phyloP scores from a whole-genome alignment of 2,329 filamentous ascomycete genomes.

The Colletotrichum incanum region DNA sequence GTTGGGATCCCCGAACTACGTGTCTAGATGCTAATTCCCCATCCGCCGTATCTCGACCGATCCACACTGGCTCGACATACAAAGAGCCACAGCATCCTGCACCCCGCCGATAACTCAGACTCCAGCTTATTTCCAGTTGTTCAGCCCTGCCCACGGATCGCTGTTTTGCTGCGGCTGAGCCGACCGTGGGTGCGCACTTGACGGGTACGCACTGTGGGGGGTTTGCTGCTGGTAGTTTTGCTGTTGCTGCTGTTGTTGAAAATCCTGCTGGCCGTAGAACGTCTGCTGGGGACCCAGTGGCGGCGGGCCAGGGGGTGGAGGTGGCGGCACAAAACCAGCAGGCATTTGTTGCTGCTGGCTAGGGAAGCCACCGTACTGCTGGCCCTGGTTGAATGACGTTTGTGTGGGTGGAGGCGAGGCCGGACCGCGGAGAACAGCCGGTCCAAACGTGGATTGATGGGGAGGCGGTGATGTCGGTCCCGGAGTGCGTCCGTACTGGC shows the following conservation, averaged over 20 bases:
- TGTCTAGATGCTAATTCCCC: slow-evolving; percentile 1
- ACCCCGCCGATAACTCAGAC: no score
- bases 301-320: slow-evolving; percentile 75
- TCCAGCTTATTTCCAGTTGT: slow-evolving; percentile 63
- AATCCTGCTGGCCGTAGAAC: slow-evolving; percentile 61
- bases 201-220: slow-evolving; percentile 50
- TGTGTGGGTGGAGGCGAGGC: slow-evolving; percentile 74
- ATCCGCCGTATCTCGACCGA: neutral
- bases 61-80: neutral
- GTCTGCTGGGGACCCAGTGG: slow-evolving; percentile 76
- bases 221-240: slow-evolving; percentile 49
- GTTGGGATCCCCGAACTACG: neutral
- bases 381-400: slow-evolving; percentile 56
- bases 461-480: slow-evolving; percentile 75
- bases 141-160: slow-evolving; percentile 69
- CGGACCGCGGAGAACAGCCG: slow-evolving; percentile 57
- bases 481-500: slow-evolving; percentile 71
- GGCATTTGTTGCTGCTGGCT: slow-evolving; percentile 60
- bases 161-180: slow-evolving; percentile 57
- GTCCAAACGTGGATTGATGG: slow-evolving; percentile 68
- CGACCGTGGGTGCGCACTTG: slow-evolving; percentile 50
- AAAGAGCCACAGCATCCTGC: neutral
- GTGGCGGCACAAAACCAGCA: slow-evolving; percentile 73
- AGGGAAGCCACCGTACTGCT: slow-evolving; percentile 55
- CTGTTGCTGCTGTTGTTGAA: slow-evolving; percentile 51